These are phyloP conservation scores for Lanmaoa pseudosensibilis DNA, from an alignment of 768 basidiomycete genomes.

Conservation along the genomic window DNA sequence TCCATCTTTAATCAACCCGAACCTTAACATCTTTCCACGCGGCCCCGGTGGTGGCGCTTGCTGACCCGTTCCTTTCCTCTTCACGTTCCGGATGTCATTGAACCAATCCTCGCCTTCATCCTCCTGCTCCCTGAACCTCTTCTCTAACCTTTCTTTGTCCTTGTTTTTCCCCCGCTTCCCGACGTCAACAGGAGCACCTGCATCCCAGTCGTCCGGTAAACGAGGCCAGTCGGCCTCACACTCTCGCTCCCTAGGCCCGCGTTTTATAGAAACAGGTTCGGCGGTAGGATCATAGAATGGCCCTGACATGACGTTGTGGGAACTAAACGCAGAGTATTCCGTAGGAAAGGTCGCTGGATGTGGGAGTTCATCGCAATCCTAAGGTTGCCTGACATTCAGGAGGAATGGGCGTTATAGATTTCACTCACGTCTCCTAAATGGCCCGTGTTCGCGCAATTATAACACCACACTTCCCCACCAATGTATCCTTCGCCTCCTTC, in stretches of 20 bases:
- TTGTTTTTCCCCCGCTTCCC: conserved; percentile 66
- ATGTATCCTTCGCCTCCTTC: conserved; percentile 80
- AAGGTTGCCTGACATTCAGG: background rate
- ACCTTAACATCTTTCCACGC: conserved; percentile 37
- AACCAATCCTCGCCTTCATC: conserved; percentile 76
- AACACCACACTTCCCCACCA: conserved; percentile 74
- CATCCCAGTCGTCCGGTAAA: conserved; percentile 47
- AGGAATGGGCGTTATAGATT: background rate
- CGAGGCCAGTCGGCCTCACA: conserved; percentile 23
- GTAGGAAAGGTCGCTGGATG: conserved; percentile 42
- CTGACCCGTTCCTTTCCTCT: conserved; percentile 26
- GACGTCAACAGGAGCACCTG: conserved; percentile 54
- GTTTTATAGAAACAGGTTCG: conserved; percentile 33
- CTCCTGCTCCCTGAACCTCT: conserved; percentile 47
- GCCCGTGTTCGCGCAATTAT: conserved; percentile 71
- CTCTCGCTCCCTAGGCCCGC: conserved; percentile 39
- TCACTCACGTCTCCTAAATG: conserved; percentile 78
- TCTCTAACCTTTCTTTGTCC: conserved; percentile 54
- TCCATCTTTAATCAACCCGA: conserved; percentile 37
- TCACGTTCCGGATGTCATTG: conserved; percentile 35
- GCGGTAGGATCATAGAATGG: conserved; percentile 59
- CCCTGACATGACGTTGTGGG: conserved; percentile 57
- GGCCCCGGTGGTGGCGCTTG: conserved; percentile 7
- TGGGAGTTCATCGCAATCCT: conserved; percentile 61
- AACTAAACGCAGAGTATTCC: conserved; percentile 69